These are phyloP conservation scores for Boletus subcaerulescens DNA, from an alignment of 768 basidiomycete genomes.

Conservation along the genomic window DNA sequence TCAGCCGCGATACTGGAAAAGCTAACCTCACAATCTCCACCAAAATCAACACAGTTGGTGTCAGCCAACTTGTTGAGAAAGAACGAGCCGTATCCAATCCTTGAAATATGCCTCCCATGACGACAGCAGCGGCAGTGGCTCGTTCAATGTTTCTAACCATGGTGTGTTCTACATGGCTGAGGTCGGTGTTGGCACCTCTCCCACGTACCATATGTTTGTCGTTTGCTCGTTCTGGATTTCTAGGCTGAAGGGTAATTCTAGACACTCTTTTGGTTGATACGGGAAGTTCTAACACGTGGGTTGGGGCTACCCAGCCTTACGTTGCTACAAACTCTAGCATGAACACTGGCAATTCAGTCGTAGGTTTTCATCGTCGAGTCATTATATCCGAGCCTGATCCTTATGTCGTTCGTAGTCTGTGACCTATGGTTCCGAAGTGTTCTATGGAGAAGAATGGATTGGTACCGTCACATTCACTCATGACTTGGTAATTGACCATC, in stretches of 20 bases:
- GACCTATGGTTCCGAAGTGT: slow-evolving; percentile 1
- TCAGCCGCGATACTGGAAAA: slow-evolving; percentile 6
- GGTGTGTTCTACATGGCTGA: slow-evolving; percentile 29
- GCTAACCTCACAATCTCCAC: slow-evolving; percentile 11
- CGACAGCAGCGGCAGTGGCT: background rate
- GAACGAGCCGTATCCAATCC: slow-evolving; percentile 19
- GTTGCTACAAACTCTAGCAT: slow-evolving; percentile 13
- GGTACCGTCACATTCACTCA: slow-evolving; percentile 13
- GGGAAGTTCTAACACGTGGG: slow-evolving; percentile 34
- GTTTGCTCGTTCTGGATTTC: background rate
- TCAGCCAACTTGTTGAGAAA: slow-evolving; percentile 12
- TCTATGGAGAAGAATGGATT: slow-evolving; percentile 12
- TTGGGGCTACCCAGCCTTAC: slow-evolving; percentile 26
- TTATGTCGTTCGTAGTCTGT: background rate
- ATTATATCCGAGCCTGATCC: background rate
- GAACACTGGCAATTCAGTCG: slow-evolving; percentile 21
- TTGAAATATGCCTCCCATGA: background rate
- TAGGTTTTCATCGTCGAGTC: slow-evolving; percentile 12
- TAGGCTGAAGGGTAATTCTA: background rate
- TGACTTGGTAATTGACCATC: slow-evolving; percentile 8
- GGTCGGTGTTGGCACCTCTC: slow-evolving; percentile 27
- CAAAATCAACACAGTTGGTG: slow-evolving; percentile 8
- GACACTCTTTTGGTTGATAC: slow-evolving; percentile 32
- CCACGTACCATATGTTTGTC: slow-evolving; percentile 23
- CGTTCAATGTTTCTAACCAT: slow-evolving; percentile 19